Conservation (phyloP, 1,284 basidiomycete species). For the Anthracocystis panici-leucophaei region DNA sequence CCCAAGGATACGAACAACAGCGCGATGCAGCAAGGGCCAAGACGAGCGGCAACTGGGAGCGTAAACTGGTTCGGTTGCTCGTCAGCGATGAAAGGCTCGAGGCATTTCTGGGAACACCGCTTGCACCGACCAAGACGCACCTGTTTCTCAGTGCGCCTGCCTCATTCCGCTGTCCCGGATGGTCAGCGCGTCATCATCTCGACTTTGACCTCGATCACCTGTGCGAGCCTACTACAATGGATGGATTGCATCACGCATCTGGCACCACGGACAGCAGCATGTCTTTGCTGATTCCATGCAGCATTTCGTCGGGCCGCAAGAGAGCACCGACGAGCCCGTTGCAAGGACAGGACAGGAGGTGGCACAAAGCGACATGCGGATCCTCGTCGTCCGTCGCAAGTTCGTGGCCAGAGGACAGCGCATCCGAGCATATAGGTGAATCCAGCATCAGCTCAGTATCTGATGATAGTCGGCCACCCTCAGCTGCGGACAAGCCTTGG, state of each 20-base stretch:
- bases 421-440: constrained; percentile 31
- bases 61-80: constrained; percentile 51
- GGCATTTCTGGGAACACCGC: constrained; percentile 14
- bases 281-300: neutral
- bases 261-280: constrained; percentile 17
- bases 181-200: constrained; percentile 48
- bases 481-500: constrained; percentile 21
- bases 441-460: constrained; percentile 41
- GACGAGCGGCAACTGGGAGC: constrained; percentile 50
- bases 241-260: neutral
- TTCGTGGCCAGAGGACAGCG: constrained; percentile 37
- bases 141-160: constrained; percentile 47
- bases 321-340: constrained; percentile 16
- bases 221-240: neutral
- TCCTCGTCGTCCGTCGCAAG: constrained; percentile 32
- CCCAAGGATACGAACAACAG: constrained; percentile 12
- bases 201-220: constrained; percentile 33
- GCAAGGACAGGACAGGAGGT: constrained; percentile 10
- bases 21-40: constrained; percentile 39
- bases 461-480: constrained; percentile 31
- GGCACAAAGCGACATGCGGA: constrained; percentile 19
- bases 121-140: constrained; percentile 39
- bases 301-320: neutral
- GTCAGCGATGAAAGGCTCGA: constrained; percentile 38
- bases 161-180: constrained; percentile 45